Base-by-base conservation (phyloP, 495 filamentous ascomycete genomes). In the Usnea hakonensis region DNA sequence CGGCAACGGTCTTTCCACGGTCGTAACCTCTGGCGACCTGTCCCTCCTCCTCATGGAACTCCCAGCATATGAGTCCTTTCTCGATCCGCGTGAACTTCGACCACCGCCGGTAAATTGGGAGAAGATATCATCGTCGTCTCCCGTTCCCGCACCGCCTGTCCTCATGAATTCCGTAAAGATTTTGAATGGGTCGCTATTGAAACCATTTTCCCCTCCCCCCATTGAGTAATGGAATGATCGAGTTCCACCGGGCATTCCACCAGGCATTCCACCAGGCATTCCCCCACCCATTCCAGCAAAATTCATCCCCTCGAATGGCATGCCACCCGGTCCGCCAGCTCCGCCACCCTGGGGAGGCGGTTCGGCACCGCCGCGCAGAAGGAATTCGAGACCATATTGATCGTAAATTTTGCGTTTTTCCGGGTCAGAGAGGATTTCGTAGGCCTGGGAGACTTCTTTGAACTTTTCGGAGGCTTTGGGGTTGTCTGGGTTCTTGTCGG, bases 371-470 rank as follows among this genome's bases (percentile, higher is more conserved):
- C 93, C 93, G 41, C 88, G 88, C 26, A 96, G 79, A 44, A 97
- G 79, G 75, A 91, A 96, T 63, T 98, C 94, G 55, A 97, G 85
- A 63, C 94, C 94, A 70, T 83, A 97, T 72, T 95, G 88, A 68
- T 98, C 95, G 71, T 98, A 98, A 28, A 86, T 86, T 76, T 96
- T 95, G 61, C 94, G 87, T 74, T 97, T 97, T 70, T 97, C 95
- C 38, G 94, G 92, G 72, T 98, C 94, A 65, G 89, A 93, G 14
- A 98, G 86, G 69, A 98, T 93, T 78, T 98, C 94, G 77, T 96
- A 98, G 52, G 94, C 94, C 76, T 97, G 93, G 2, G 90, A 95
- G 56, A 90, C 85, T 68, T 97, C 93, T 79, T 93, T 93, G 76
- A 98, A 98, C 69, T 90, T 95, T 66, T 97, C 93, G 58, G 84